phyloP scores from a whole-genome alignment of 331 rosid species.

The Acacia concinna region DNA sequence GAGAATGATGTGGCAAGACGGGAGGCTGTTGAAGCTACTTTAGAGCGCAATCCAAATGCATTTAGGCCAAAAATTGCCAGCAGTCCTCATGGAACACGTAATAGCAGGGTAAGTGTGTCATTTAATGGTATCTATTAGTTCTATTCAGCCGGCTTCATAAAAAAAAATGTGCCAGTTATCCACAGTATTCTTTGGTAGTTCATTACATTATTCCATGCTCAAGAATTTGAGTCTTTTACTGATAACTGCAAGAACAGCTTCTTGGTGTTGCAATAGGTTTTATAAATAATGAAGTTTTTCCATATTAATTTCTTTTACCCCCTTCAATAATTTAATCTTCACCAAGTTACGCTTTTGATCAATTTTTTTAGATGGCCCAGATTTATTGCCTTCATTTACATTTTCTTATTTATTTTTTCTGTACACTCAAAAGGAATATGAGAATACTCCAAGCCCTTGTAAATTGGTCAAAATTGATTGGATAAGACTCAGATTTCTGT shows the following conservation, averaged over 20 bases:
- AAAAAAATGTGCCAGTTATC: slow-evolving; percentile 7
- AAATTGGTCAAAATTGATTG: slow-evolving; percentile 7
- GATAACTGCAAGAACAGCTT: not conserved
- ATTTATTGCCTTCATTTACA: slow-evolving; percentile 21
- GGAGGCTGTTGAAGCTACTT: slow-evolving; percentile 91
- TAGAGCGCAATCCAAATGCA: slow-evolving; percentile 99
- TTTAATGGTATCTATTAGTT: slow-evolving; percentile 11
- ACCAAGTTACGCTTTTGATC: slow-evolving; percentile 9
- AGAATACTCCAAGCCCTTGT: slow-evolving; percentile 10
- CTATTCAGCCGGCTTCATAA: slow-evolving; percentile 22
- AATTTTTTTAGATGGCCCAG: not conserved
- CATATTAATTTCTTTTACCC: not conserved
- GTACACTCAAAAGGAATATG: not conserved
- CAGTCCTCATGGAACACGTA: slow-evolving; percentile 86
- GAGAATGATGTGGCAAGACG: slow-evolving; percentile 89
- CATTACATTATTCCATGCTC: slow-evolving; percentile 5
- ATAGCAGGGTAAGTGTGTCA: slow-evolving; percentile 60
- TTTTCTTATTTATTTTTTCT: not conserved
- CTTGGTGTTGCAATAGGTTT: not conserved
- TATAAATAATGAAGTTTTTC: not conserved
- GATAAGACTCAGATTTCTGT: slow-evolving; percentile 5
- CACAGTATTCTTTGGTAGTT: slow-evolving; percentile 4
- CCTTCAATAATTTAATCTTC: slow-evolving; percentile 27
- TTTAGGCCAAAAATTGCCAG: slow-evolving; percentile 96
- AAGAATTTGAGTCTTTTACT: slow-evolving; percentile 15